phyloP scores from a whole-genome alignment of 805 yeast genomes.

The Priceomyces melissophilus region DNA sequence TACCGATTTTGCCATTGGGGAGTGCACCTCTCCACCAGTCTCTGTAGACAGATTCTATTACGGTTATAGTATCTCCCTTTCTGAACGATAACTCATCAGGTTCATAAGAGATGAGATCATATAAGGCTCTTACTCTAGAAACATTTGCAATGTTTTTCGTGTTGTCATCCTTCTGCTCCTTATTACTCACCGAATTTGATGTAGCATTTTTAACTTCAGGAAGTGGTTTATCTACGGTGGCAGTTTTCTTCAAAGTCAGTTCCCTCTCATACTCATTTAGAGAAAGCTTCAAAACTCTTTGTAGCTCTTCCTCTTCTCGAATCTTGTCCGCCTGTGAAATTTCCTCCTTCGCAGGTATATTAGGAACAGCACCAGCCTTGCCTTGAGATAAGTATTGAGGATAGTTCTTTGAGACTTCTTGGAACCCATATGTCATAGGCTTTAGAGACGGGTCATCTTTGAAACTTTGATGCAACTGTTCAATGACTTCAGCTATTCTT shows the following conservation, averaged over 20 bases:
- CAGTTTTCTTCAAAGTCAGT: conserved; percentile 26
- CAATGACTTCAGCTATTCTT: conserved; percentile 62
- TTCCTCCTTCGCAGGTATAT: conserved; percentile 55
- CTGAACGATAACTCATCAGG: conserved; percentile 84
- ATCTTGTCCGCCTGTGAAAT: conserved; percentile 42
- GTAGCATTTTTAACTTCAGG: conserved; percentile 19
- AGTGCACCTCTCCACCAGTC: conserved; percentile 97
- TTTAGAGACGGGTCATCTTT: conserved; percentile 71
- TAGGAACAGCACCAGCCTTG: conserved; percentile 34
- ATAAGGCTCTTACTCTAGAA: conserved; percentile 77
- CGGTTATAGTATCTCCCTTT: conserved; percentile 84
- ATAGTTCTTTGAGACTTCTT: conserved; percentile 40
- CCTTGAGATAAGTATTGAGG: conserved; percentile 25
- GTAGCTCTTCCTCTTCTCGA: conserved; percentile 77
- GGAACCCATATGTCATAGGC: conserved; percentile 62
- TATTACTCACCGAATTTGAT: neutral
- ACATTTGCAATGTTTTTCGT: conserved; percentile 42
- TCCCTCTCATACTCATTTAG: conserved; percentile 55
- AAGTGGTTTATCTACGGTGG: conserved; percentile 30
- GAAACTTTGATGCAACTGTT: conserved; percentile 64
- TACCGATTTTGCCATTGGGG: conserved; percentile 70
- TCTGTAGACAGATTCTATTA: conserved; percentile 79
- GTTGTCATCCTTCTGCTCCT: conserved; percentile 13
- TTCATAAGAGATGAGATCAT: conserved; percentile 74
- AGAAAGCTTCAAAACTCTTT: conserved; percentile 71